A percentile compares a stretch with the other conserved stretches of the same genome.
Evolutionary conservation across 148 eudicot genomes (phyloP).

Genomic region (Nepenthes gracilis): DNA sequence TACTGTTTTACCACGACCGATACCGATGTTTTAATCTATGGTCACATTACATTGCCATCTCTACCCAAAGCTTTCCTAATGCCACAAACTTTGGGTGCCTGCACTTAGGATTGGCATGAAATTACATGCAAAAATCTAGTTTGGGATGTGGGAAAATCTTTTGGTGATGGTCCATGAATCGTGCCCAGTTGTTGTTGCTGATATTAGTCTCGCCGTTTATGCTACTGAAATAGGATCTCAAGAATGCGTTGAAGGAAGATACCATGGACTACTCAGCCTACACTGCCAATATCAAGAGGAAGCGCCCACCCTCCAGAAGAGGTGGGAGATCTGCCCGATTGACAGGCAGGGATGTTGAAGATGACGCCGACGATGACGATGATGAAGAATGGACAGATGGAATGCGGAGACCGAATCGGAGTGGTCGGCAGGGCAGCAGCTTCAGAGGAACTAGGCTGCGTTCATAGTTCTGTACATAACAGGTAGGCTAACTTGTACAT

Average conservation of each 20-base stretch:
- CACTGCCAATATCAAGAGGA: conserved; percentile 78
- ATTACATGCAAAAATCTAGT: too few species aligned
- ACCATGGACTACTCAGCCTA: conserved; percentile 87
- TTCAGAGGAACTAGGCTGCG: conserved; percentile 43
- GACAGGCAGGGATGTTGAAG: conserved; percentile 26
- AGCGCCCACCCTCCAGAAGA: conserved; percentile 65
- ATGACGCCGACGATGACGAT: conserved; percentile 37
- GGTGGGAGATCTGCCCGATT: conserved; percentile 37
- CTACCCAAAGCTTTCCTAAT: too few species aligned
- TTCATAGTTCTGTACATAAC: conserved; percentile 46
- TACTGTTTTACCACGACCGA: too few species aligned
- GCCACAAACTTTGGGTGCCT: too few species aligned
- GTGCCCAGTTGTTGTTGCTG: too few species aligned
- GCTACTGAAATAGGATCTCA: conserved; percentile 47
- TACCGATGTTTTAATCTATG: too few species aligned
- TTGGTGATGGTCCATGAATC: too few species aligned
- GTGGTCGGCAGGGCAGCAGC: conserved; percentile 33
- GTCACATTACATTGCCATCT: too few species aligned
- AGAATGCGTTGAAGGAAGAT: conserved; percentile 84
- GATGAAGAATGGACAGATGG: conserved; percentile 44
- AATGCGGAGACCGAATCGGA: conserved; percentile 21
- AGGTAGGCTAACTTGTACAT: conserved; percentile 81
- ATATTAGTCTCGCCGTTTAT: too few species aligned
- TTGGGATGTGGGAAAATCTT: too few species aligned
- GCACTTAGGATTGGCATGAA: too few species aligned